Evolutionary conservation across 2,329 filamentous ascomycete genomes (phyloP).

Genomic region (Talaromyces sp.): DNA sequence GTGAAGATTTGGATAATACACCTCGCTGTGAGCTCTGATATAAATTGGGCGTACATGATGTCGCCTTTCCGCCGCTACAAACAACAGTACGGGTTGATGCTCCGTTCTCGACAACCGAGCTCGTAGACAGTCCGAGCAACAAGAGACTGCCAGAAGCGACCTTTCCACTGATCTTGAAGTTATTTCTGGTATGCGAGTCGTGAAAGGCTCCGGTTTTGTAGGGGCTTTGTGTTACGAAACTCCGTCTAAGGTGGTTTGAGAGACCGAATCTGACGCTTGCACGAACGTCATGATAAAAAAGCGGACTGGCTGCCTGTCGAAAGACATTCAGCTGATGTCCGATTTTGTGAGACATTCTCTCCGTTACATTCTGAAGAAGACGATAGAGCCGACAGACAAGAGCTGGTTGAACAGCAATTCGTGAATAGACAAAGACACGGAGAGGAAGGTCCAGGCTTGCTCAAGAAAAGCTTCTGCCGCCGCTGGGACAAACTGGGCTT

Average conservation of each 20-base stretch:
- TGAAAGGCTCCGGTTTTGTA: slow-evolving; percentile 9
- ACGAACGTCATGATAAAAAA: slow-evolving; percentile 29
- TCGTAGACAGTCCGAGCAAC: slow-evolving; percentile 45
- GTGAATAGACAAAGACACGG: neutral
- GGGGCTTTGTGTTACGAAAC: slow-evolving; percentile 14
- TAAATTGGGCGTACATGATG: slow-evolving; percentile 24
- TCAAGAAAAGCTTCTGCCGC: slow-evolving; percentile 11
- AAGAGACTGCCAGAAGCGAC: slow-evolving; percentile 56
- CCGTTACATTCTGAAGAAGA: slow-evolving; percentile 41
- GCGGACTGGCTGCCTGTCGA: slow-evolving; percentile 37
- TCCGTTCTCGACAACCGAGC: slow-evolving; percentile 31
- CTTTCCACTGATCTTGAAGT: slow-evolving; percentile 47
- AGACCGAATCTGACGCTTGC: slow-evolving; percentile 25
- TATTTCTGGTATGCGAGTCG: slow-evolving; percentile 9
- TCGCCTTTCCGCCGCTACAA: slow-evolving; percentile 27
- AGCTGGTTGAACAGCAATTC: neutral
- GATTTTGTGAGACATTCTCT: slow-evolving; percentile 47
- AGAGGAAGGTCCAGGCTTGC: neutral
- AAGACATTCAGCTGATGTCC: slow-evolving; percentile 47
- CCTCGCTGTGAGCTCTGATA: slow-evolving; percentile 21
- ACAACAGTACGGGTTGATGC: slow-evolving; percentile 31
- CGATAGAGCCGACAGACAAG: neutral
- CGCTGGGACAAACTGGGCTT: slow-evolving; percentile 13
- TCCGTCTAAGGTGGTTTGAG: slow-evolving; percentile 19
- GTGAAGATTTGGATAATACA: slow-evolving; percentile 20